A percentile compares a stretch with the other conserved stretches of the same genome.
These are phyloP conservation scores for Ramaria sp. DNA, from an alignment of 768 basidiomycete genomes.

Conservation along the genomic window DNA sequence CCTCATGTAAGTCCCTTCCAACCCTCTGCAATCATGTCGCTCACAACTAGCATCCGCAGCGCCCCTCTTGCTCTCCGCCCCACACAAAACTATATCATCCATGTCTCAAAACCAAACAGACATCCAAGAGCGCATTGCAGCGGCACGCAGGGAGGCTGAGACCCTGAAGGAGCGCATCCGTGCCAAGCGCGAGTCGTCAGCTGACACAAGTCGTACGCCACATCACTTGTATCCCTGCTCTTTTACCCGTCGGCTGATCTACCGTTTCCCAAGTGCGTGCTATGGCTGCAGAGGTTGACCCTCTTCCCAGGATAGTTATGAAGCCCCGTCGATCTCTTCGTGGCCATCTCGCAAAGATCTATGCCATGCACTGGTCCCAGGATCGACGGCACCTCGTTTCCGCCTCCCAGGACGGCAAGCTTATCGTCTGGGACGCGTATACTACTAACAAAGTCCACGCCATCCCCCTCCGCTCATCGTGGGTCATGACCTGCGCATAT, in stretches of 20 bases:
- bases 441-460: constrained; percentile 99
- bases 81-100: constrained; percentile 2
- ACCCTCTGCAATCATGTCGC: too few relatives aligned
- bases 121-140: constrained; percentile 88
- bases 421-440: constrained; percentile 99
- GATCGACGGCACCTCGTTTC: constrained; percentile 97
- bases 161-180: constrained; percentile 98
- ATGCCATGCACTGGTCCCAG: constrained; percentile 99
- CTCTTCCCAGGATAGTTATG: constrained; percentile 94
- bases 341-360: constrained; percentile 98
- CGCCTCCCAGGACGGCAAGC: constrained; percentile 98
- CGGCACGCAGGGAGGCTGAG: constrained; percentile 94
- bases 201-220: constrained; percentile 90
- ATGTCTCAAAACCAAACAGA: constrained; percentile 80
- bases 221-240: constrained; percentile 2
- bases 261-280: constrained; percentile 66
- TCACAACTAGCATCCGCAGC: too few relatives aligned
- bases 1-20: too few relatives aligned
- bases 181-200: constrained; percentile 89
- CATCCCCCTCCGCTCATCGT: constrained; percentile 93
- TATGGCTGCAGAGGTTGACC: constrained; percentile 96
- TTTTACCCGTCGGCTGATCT: neutral
- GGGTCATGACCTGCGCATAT: constrained; percentile 99
- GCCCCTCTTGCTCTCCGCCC: neutral
- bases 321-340: constrained; percentile 89